Percentiles rank a stretch among this genome's conserved stretches.
These are phyloP conservation scores for Podaxis carcinomalis DNA, from an alignment of 768 basidiomycete species.

Conservation along the genomic window DNA sequence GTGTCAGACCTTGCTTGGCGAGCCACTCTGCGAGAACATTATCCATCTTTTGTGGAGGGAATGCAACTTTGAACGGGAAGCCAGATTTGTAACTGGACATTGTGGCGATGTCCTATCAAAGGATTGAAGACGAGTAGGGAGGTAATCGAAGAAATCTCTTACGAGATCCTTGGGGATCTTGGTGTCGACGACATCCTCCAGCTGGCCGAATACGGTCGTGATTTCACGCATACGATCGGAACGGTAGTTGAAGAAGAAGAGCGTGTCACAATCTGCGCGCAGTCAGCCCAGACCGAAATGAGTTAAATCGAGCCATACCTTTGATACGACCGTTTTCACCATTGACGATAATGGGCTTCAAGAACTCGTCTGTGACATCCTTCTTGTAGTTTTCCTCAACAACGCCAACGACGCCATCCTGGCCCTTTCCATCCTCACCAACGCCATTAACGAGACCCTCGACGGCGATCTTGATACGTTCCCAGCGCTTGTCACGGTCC, in stretches of 20 bases:
- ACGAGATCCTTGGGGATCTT: conserved; percentile 79
- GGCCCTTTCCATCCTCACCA: conserved; percentile 44
- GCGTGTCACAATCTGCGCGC: conserved; percentile 71
- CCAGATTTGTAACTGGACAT: conserved; percentile 94
- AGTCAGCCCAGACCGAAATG: background rate
- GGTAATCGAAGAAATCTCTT: conserved; percentile 19
- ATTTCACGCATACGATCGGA: conserved; percentile 97
- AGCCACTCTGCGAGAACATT: conserved; percentile 96
- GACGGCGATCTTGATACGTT: conserved; percentile 84
- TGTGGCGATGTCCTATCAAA: conserved; percentile 71
- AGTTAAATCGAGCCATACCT: conserved; percentile 37
- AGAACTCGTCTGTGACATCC: conserved; percentile 90
- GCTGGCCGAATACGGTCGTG: conserved; percentile 70
- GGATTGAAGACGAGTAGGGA: background rate
- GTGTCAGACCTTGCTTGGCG: conserved; percentile 70
- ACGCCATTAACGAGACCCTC: conserved; percentile 81
- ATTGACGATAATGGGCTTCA: conserved; percentile 90
- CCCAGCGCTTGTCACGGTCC: conserved; percentile 98
- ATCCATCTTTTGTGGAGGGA: conserved; percentile 92
- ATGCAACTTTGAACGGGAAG: conserved; percentile 86
- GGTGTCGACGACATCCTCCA: conserved; percentile 82
- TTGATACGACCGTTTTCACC: conserved; percentile 77
- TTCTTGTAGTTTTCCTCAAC: conserved; percentile 78
- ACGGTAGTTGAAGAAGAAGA: conserved; percentile 98
- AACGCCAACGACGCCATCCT: conserved; percentile 55